Conservation (phyloP, 306 rosid species). For the Ochetophila trinervis region DNA sequence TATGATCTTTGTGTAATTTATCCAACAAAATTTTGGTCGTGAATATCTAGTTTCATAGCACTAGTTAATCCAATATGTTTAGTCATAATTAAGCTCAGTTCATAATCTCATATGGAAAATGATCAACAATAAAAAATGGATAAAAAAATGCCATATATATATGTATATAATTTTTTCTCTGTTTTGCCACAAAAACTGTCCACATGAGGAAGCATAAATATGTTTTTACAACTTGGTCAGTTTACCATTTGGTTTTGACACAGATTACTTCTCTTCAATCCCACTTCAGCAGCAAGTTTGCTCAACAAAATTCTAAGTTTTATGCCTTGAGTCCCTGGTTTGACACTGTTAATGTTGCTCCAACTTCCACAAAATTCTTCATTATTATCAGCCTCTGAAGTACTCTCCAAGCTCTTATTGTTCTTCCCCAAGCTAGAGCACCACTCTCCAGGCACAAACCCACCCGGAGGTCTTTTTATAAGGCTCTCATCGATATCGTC, state of each 20-base stretch:
- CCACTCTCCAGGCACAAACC: conserved; percentile 58
- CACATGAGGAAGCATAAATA: too few species aligned
- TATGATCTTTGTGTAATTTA: too few species aligned
- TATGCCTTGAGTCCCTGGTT: conserved; percentile 42
- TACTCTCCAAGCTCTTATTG: conserved; percentile 17
- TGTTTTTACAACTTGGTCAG: too few species aligned
- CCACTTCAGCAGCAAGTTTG: conserved; percentile 28
- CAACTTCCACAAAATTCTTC: conserved; percentile 33
- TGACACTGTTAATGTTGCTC: conserved; percentile 45
- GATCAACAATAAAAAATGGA: too few species aligned
- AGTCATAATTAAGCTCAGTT: too few species aligned
- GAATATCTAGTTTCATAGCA: too few species aligned
- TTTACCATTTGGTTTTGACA: conserved; percentile 29
- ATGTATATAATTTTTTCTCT: too few species aligned
- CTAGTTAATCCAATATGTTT: too few species aligned
- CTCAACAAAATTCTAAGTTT: conserved; percentile 30
- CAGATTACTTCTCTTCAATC: conserved; percentile 25
- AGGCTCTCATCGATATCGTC: conserved; percentile 49
- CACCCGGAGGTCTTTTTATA: conserved; percentile 35
- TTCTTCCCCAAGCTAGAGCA: conserved; percentile 33
- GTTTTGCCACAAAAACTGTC: too few species aligned
- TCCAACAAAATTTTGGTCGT: too few species aligned
- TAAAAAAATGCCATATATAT: too few species aligned
- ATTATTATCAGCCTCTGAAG: neutral
- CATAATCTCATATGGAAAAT: too few species aligned